Conservation (phyloP, 345 rosid genomes). For the Boechera stricta region DNA sequence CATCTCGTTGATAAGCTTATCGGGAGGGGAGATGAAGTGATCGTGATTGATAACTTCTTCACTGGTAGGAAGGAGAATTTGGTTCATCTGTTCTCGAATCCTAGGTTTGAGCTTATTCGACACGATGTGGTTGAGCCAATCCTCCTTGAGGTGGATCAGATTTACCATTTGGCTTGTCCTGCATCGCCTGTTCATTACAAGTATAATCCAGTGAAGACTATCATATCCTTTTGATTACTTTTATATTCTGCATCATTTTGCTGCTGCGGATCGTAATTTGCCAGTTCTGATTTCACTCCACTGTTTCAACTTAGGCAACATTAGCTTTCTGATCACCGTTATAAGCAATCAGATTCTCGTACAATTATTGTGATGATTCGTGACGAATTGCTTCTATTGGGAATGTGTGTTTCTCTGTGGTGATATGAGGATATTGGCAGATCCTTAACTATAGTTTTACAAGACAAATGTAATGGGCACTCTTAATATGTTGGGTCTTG, state of each 20-base stretch:
- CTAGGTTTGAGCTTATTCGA: constrained; percentile 91
- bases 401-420: not conserved
- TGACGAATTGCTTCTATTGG: constrained; percentile 35
- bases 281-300: not conserved
- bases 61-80: constrained; percentile 95
- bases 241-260: not conserved
- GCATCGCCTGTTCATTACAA: constrained; percentile 99
- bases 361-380: constrained; percentile 50
- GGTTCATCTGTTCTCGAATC: constrained; percentile 78
- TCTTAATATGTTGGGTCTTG: constrained; percentile 96
- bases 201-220: constrained; percentile 95
- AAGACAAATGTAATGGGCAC: constrained; percentile 99
- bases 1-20: constrained; percentile 95
- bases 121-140: constrained; percentile 98
- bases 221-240: constrained; percentile 68
- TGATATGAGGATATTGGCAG: constrained; percentile 31
- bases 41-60: constrained; percentile 93
- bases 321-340: not conserved
- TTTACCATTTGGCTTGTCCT: constrained; percentile 99
- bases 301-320: not conserved
- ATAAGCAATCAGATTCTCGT: not conserved
- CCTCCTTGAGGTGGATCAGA: constrained; percentile 95
- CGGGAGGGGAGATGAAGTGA: constrained; percentile 89
- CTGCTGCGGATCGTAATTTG: constrained; percentile 20
- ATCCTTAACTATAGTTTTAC: constrained; percentile 66